Base-by-base conservation (phyloP, 2,329 filamentous ascomycete genomes). In the Sclerotiophoma versabilis region DNA sequence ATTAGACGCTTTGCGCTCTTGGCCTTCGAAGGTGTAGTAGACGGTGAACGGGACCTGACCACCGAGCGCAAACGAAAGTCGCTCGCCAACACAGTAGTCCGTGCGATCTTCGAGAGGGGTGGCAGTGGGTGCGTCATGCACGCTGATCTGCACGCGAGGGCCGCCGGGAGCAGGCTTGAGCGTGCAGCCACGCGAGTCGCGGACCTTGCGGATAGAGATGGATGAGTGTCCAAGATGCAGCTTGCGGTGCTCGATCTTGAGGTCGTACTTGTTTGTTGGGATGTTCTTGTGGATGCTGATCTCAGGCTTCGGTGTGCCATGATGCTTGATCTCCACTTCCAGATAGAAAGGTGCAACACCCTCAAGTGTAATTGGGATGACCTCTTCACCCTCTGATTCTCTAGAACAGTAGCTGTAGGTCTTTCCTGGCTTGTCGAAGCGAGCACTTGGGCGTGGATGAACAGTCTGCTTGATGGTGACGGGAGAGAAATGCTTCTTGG, bases 11-110 rank as follows among this genome's bases (percentile, higher is more conserved):
- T 91, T 93, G 77, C 90, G 88, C 50, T 86, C 81, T 34, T 84
- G 83, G 49, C 88, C 89, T 64, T 93, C 87, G 77, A 99, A 99
- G 10, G 86, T 90, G 78, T 99, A 99, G 74, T 88, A 89, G 37
- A 99, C 89, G 37, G 93, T 91, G 75, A 99, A 99, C 0, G 96
- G 96, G 15, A 92, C 88, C 49, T 91, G 90, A 37, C 95, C 96
- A 1, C 92, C 91, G 5, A 99, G 85, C 0, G 91, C 92, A 77
- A 96, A 99, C 3, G 91, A 90, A 61, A 99, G 89, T 48, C 93
- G 89, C 75, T 99, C 95, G 61, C 96, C 95, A 10, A 99, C 93
- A 75, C 95, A 99, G 77, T 93, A 97, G 77, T 99, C 91, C 14
- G 83, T 83, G 57, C 90, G 87, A 20, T 90, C 87, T 70, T 98